Conservation (phyloP, 2,329 filamentous ascomycete genomes). For the Xylaria sp. region DNA sequence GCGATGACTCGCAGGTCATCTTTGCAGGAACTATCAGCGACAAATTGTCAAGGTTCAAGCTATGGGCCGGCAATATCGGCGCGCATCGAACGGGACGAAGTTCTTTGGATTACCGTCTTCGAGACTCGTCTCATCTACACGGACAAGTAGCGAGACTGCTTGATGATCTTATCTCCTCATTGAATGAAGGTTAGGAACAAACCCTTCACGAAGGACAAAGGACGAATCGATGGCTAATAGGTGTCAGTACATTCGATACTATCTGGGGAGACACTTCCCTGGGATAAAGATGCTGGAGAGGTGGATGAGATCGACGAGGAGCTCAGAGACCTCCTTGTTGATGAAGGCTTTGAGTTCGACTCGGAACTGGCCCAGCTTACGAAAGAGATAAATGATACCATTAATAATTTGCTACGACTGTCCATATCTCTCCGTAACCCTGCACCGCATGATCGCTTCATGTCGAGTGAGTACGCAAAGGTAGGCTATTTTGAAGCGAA, state of each 20-base stretch:
- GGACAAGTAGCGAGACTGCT: conserved; percentile 35
- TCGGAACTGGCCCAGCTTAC: conserved; percentile 31
- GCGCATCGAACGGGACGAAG: conserved; percentile 28
- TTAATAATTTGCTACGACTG: conserved; percentile 44
- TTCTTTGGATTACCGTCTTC: conserved; percentile 32
- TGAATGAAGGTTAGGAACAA: conserved; percentile 16
- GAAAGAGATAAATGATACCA: conserved; percentile 33
- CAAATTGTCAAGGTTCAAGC: conserved; percentile 25
- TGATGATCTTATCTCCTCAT: conserved; percentile 19
- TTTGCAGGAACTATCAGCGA: conserved; percentile 9
- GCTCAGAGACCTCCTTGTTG: conserved; percentile 2
- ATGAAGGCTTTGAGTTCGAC: conserved; percentile 18
- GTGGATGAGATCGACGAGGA: conserved; percentile 17
- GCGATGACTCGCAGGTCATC: background rate
- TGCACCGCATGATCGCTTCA: conserved; percentile 44
- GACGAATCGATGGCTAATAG: conserved; percentile 1
- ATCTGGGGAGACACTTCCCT: conserved; percentile 20
- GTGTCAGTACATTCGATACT: conserved; percentile 14
- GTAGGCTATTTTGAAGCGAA: conserved; percentile 33
- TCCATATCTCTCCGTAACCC: conserved; percentile 47
- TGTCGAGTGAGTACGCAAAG: conserved; percentile 27
- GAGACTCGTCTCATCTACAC: conserved; percentile 32
- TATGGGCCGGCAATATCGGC: conserved; percentile 33
- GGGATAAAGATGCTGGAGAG: conserved; percentile 16
- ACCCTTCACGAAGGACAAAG: background rate